Evolutionary conservation across 495 filamentous ascomycete genomes (phyloP), one percentile per base, ranked within the genome.

Genomic region (Xanthoparmelia taractica): DNA sequence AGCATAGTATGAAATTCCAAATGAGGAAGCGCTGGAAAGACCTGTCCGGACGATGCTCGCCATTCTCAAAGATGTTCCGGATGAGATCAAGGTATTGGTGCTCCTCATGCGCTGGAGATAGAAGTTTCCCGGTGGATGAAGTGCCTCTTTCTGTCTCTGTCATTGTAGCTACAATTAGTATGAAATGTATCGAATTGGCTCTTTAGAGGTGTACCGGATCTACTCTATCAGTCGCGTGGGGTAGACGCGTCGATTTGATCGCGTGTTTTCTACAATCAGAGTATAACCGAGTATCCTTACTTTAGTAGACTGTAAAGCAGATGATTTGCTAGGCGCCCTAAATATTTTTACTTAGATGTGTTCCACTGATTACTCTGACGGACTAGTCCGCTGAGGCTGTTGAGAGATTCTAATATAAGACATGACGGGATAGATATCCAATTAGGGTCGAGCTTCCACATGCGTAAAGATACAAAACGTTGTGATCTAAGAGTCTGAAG

Each of bases 1-100:
- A 61, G 60, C 29, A 25, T 25, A 6, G 41, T 20, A 41, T 43
- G 47, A 18, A n/a, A 58, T 55, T 50, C 41, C n/a, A 13, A 17
- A 18, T 40, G 23, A 13, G 25, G 56, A 29, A 62, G 20, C 23
- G 31, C 17, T 36, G 2, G 60, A 45, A 27, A 15, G 59, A 86
- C 83, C 88, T 79, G 71, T 96, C 91, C 34, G 89, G 89, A 11
- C 90, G 84, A 73, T 88, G 84, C 71, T 95, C 91, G 65, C 92
- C 92, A 45, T 83, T 72, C 29, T 80, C 73, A 29, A 96, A 80
- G 69, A 96, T 93, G 65, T 82, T 77, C 62, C 82, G 87, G 69
- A 95, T 87, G 38, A 95, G 77, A 65, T 85, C 78, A 60, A 91
- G 83, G 72, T 91, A 91, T 72, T 91, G 88, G 70, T 88, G 72